Conservation (phyloP, 805 yeast species). For the Dipodascus albidus region DNA sequence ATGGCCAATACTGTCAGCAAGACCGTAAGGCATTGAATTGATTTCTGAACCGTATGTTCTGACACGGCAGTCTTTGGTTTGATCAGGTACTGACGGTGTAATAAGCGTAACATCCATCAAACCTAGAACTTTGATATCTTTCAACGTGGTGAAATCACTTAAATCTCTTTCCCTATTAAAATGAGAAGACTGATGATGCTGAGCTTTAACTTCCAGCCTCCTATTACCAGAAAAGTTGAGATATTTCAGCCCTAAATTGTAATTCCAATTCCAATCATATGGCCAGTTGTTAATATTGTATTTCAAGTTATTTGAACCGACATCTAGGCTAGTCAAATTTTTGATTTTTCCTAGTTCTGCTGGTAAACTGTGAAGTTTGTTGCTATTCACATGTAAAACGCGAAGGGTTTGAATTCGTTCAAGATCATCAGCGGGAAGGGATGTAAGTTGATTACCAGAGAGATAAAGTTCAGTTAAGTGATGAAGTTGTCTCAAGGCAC, state of each 20-base stretch:
- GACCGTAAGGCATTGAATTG: slow-evolving; percentile 74
- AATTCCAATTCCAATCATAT: slow-evolving; percentile 97
- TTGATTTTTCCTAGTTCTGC: slow-evolving; percentile 68
- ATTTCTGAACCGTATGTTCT: slow-evolving; percentile 84
- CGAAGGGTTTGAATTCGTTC: slow-evolving; percentile 47
- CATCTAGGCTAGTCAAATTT: slow-evolving; percentile 64
- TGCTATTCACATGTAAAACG: slow-evolving; percentile 64
- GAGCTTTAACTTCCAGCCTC: slow-evolving; percentile 75
- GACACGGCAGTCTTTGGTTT: slow-evolving; percentile 67
- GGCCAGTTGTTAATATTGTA: slow-evolving; percentile 92
- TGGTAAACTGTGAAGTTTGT: slow-evolving; percentile 76
- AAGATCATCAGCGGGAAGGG: slow-evolving; percentile 80
- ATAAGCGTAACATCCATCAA: slow-evolving; percentile 93
- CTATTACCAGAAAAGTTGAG: slow-evolving; percentile 89
- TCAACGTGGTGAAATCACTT: slow-evolving; percentile 63
- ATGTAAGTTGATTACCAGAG: slow-evolving; percentile 72
- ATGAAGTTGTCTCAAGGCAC: slow-evolving; percentile 46
- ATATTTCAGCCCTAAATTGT: slow-evolving; percentile 62
- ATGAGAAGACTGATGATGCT: slow-evolving; percentile 28
- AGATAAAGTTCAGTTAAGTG: slow-evolving; percentile 54
- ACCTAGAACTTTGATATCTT: slow-evolving; percentile 64
- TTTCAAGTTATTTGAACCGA: slow-evolving; percentile 79
- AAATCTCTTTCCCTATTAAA: slow-evolving; percentile 18
- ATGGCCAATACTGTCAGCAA: slow-evolving; percentile 75
- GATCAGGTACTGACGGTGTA: slow-evolving; percentile 83